phyloP scores from a whole-genome alignment of 306 rosid genomes.

The Ceratonia siliqua region DNA sequence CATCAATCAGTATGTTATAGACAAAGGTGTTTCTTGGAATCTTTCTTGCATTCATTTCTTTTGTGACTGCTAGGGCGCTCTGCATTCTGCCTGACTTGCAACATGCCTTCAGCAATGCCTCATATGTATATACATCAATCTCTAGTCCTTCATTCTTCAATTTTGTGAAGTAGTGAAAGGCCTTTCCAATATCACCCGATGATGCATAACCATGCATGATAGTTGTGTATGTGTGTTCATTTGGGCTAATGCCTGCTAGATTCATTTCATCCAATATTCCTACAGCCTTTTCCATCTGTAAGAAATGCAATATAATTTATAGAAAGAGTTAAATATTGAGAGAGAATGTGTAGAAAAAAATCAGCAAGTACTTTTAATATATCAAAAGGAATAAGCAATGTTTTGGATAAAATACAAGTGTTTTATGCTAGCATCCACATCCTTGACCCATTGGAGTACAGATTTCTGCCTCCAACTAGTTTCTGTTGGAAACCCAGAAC shows the following conservation, averaged over 20 bases:
- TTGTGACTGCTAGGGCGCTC: constrained; percentile 92
- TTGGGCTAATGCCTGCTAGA: constrained; percentile 75
- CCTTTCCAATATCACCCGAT: constrained; percentile 87
- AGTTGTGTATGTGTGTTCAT: constrained; percentile 88
- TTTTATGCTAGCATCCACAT: constrained; percentile 1
- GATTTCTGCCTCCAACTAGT: background rate
- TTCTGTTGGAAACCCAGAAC: too few species aligned
- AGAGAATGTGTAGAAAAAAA: background rate
- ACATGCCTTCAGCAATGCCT: constrained; percentile 94
- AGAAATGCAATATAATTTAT: constrained; percentile 32
- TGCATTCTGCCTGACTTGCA: constrained; percentile 99
- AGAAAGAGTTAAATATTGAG: constrained; percentile 14
- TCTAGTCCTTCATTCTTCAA: constrained; percentile 82
- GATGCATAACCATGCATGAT: constrained; percentile 97
- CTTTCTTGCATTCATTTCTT: constrained; percentile 80
- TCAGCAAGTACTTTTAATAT: constrained; percentile 1
- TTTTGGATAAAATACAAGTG: constrained; percentile 11
- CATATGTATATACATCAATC: constrained; percentile 82
- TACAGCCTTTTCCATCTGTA: constrained; percentile 86
- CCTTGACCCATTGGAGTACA: background rate
- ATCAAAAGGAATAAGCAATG: background rate
- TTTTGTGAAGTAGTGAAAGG: constrained; percentile 74
- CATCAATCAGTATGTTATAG: constrained; percentile 92
- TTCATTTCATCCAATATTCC: constrained; percentile 84
- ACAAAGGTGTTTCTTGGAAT: constrained; percentile 89